Evolutionary conservation across 306 rosid genomes (phyloP).

Genomic region (Geum urbanum): DNA sequence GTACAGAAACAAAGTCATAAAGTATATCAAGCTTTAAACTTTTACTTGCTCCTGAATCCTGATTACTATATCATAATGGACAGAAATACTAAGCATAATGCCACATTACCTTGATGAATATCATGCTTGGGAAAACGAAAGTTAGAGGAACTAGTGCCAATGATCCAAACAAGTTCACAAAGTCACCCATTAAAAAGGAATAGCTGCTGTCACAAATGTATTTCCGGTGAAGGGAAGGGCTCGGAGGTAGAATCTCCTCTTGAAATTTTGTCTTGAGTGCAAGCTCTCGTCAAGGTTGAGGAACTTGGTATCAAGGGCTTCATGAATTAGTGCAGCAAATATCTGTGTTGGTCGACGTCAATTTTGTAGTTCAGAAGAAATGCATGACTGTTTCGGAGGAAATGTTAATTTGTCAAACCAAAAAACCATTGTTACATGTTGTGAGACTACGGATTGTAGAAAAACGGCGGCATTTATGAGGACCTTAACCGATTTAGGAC

Average conservation of each 20-base stretch:
- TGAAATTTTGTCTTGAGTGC: slow-evolving; percentile 43
- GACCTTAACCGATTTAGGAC: slow-evolving; percentile 48
- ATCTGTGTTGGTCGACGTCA: slow-evolving; percentile 26
- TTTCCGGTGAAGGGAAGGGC: slow-evolving; percentile 31
- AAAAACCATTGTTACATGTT: slow-evolving; percentile 35
- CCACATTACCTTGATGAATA: slow-evolving; percentile 47
- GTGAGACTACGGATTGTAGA: slow-evolving; percentile 49
- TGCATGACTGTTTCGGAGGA: background rate
- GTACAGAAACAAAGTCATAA: background rate
- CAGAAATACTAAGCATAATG: background rate
- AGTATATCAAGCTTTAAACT: background rate
- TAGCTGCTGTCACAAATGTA: slow-evolving; percentile 42
- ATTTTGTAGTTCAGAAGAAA: background rate
- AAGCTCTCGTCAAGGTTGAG: slow-evolving; percentile 32
- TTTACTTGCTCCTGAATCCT: background rate
- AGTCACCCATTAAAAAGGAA: slow-evolving; percentile 65
- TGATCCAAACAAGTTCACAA: slow-evolving; percentile 52
- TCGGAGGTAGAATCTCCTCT: slow-evolving; percentile 35
- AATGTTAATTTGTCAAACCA: background rate
- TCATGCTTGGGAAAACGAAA: slow-evolving; percentile 56
- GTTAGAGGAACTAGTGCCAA: slow-evolving; percentile 51
- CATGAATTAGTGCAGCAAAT: slow-evolving; percentile 49
- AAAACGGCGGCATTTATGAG: slow-evolving; percentile 37
- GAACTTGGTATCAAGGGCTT: slow-evolving; percentile 46
- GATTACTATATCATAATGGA: background rate